phyloP scores from a whole-genome alignment of 768 basidiomycete genomes.

The Peribolospora kevripleyi region DNA sequence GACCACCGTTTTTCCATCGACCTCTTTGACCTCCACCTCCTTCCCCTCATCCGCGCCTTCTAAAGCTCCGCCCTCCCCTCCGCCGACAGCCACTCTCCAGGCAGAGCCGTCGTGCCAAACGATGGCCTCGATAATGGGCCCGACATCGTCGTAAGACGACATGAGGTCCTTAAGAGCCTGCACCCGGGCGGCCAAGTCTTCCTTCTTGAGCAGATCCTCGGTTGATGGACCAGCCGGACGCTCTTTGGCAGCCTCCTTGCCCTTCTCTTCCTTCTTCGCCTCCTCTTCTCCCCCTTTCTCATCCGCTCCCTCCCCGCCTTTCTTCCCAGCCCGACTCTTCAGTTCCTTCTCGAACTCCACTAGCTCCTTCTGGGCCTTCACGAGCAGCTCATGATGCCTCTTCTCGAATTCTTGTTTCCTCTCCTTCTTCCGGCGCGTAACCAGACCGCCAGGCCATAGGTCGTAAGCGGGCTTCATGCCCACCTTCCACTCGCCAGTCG shows the following conservation, averaged over 20 bases:
- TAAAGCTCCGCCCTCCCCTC: slow-evolving; percentile 1
- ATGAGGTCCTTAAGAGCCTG: slow-evolving; percentile 2
- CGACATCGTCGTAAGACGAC: background rate
- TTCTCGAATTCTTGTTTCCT: slow-evolving; percentile 2
- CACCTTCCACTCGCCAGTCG: slow-evolving; percentile 3
- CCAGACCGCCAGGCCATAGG: slow-evolving; percentile 4
- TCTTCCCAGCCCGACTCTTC: background rate
- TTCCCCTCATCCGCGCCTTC: too few relatives aligned
- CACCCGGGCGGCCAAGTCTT: slow-evolving; percentile 4
- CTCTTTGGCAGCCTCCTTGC: background rate
- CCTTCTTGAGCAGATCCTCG: slow-evolving; percentile 2
- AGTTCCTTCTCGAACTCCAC: background rate
- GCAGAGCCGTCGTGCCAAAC: slow-evolving; percentile 6
- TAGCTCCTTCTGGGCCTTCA: slow-evolving; percentile 1
- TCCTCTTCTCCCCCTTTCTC: background rate
- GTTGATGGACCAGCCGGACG: background rate
- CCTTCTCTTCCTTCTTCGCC: background rate
- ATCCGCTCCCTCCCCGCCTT: background rate
- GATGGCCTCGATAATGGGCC: slow-evolving; percentile 5
- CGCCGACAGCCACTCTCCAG: slow-evolving; percentile 4
- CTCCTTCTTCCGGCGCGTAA: slow-evolving; percentile 2
- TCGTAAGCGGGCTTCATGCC: slow-evolving; percentile 6
- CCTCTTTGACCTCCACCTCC: too few relatives aligned
- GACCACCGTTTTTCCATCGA: too few relatives aligned
- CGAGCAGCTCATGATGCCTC: background rate